Evolutionary conservation across 1,284 basidiomycete genomes (phyloP).

Genomic region (Cystobasidium pallidum): DNA sequence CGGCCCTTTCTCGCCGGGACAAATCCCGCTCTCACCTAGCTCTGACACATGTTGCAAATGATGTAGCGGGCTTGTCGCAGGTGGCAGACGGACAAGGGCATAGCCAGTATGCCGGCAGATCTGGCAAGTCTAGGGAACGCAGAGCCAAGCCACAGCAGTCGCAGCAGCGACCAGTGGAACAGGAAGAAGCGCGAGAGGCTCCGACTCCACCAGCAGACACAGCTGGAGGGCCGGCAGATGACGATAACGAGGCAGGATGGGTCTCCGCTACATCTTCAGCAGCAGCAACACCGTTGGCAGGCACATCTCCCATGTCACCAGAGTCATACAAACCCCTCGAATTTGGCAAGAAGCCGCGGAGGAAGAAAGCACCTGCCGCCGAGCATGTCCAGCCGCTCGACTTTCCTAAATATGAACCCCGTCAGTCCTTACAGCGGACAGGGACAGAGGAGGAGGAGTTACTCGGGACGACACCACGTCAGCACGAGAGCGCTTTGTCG

Average conservation of each 20-base stretch:
- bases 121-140: slow-evolving; percentile 8
- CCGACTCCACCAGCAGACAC: slow-evolving; percentile 1
- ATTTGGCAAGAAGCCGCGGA: slow-evolving; percentile 35
- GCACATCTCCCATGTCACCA: slow-evolving; percentile 30
- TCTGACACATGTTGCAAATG: slow-evolving; percentile 28
- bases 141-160: neutral
- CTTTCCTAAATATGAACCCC: slow-evolving; percentile 22
- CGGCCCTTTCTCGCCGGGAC: slow-evolving; percentile 15
- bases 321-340: slow-evolving; percentile 35
- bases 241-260: slow-evolving; percentile 40
- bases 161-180: neutral
- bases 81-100: slow-evolving; percentile 3
- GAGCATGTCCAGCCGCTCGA: slow-evolving; percentile 16
- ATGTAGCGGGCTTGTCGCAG: slow-evolving; percentile 12
- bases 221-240: neutral
- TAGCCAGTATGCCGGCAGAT: neutral
- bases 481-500: slow-evolving; percentile 17
- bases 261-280: slow-evolving; percentile 26
- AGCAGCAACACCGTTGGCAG: slow-evolving; percentile 15
- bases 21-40: slow-evolving; percentile 32
- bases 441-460: slow-evolving; percentile 20
- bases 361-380: slow-evolving; percentile 19
- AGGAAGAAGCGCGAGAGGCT: neutral
- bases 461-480: slow-evolving; percentile 15
- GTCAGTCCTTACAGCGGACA: slow-evolving; percentile 9